phyloP scores from a whole-genome alignment of 2,329 filamentous ascomycete species.

The Aspergillus tamarii region DNA sequence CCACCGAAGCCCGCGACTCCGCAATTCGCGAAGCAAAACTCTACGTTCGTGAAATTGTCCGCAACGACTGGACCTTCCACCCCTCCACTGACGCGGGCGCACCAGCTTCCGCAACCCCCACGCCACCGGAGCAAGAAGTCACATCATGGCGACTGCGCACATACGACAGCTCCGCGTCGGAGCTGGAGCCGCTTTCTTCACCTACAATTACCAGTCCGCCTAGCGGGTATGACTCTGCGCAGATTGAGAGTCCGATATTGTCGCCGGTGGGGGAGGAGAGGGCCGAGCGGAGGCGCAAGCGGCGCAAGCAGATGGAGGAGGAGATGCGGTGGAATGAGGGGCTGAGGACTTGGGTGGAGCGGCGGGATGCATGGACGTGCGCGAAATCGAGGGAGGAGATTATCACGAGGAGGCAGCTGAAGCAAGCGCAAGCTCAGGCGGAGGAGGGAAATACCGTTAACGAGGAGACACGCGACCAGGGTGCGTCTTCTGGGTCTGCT shows the following conservation, averaged over 20 bases:
- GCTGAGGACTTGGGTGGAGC: slow-evolving; percentile 74
- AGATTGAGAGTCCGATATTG: slow-evolving; percentile 22
- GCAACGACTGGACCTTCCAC: slow-evolving; percentile 48
- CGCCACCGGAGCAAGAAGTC: slow-evolving; percentile 31
- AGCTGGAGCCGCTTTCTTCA: slow-evolving; percentile 35
- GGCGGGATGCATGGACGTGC: slow-evolving; percentile 83
- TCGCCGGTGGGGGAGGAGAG: slow-evolving; percentile 47
- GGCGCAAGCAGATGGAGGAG: slow-evolving; percentile 61
- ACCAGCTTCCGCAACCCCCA: slow-evolving; percentile 23
- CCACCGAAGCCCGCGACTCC: slow-evolving; percentile 39
- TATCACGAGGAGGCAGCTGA: slow-evolving; percentile 20
- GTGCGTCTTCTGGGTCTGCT: neutral
- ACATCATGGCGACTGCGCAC: slow-evolving; percentile 42
- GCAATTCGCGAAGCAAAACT: slow-evolving; percentile 46
- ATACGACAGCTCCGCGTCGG: slow-evolving; percentile 42
- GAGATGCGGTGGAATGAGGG: slow-evolving; percentile 81
- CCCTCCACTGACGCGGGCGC: slow-evolving; percentile 25
- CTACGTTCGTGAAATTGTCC: slow-evolving; percentile 44
- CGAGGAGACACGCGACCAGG: neutral
- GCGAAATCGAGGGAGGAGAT: slow-evolving; percentile 51
- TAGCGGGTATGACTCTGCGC: slow-evolving; percentile 10
- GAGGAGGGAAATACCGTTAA: neutral
- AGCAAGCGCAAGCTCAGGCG: neutral
- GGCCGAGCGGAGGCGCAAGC: slow-evolving; percentile 58
- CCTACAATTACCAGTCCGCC: slow-evolving; percentile 5